Evolutionary conservation across 2,329 filamentous ascomycete genomes (phyloP), one percentile per base, ranked within the genome.

Genomic region (Diaporthe sp.): DNA sequence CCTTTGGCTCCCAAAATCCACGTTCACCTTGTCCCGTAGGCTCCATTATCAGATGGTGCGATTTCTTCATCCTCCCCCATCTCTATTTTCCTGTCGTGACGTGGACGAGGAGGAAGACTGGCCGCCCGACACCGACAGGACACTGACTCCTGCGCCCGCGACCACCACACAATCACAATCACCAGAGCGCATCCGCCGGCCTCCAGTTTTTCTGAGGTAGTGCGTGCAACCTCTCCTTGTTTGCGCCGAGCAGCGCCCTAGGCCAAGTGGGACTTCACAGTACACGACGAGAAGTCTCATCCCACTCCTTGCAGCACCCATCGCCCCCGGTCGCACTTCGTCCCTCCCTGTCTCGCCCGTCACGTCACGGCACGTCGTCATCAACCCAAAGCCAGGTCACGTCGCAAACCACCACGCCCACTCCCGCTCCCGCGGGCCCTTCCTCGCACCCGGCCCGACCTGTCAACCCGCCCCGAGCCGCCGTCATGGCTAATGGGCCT

Each of bases 401-500:
- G n/a, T 68, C 63, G 63, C 63, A 53, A 51, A 37, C 47, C 30
- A 47, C 44, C 30, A 66, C 51, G 19, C 32, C 50, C 50, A 32
- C 66, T 25, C n/a, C 35, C 47, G 22, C 66, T 30, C 9, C 59
- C 27, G 25, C 63, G 53, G n/a, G 44, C 37, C 22, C 50, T 42
- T 39, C 25, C 58, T 70, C 66, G 51, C 58, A 51, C 35, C 32
- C 66, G 58, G 47, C 27, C 53, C 56, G 66, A 37, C 30, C 50
- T 17, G 27, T 25, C 39, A 37, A 5, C 44, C 32, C 30, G n/a
- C 56, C 37, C 42, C 32, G 39, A 32, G 47, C 44, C 37, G 74
- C 73, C 66, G 85, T 76, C 74, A 88, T 88, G 86, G 85, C 84
- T 17, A 76, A 76, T 63, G 68, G 25, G 25, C 79, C 86, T 82